phyloP scores from a whole-genome alignment of 805 yeast genomes.

The Kuraishia capsulata region DNA sequence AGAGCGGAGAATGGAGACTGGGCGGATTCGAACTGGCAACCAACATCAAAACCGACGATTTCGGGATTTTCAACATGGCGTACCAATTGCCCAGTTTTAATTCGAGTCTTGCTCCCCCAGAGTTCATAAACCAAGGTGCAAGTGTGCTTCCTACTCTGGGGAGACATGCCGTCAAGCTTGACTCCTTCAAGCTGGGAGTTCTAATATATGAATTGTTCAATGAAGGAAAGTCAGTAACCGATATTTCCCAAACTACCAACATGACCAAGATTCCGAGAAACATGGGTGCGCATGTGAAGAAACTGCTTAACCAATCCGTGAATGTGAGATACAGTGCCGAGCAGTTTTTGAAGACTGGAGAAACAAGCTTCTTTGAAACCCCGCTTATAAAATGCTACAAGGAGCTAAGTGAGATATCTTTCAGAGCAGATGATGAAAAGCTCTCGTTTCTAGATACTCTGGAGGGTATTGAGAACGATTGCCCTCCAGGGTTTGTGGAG shows the following conservation, averaged over 20 bases:
- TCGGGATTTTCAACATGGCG: constrained; percentile 15
- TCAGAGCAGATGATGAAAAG: constrained; percentile 46
- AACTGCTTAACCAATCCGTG: constrained; percentile 27
- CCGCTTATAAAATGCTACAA: constrained; percentile 42
- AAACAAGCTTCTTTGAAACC: constrained; percentile 27
- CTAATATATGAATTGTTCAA: constrained; percentile 40
- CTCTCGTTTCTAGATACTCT: constrained; percentile 31
- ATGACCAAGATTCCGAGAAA: constrained; percentile 24
- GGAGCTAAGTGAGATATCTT: constrained; percentile 45
- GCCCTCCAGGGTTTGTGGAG: constrained; percentile 48
- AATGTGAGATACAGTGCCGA: constrained; percentile 29
- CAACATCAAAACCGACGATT: constrained; percentile 34
- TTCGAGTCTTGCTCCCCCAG: constrained; percentile 35
- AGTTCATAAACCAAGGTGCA: constrained; percentile 35
- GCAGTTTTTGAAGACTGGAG: constrained; percentile 23
- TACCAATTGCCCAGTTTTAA: constrained; percentile 15
- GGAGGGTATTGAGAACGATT: constrained; percentile 21
- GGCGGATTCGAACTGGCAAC: constrained; percentile 73
- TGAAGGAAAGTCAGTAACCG: constrained; percentile 7
- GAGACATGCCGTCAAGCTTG: constrained; percentile 36
- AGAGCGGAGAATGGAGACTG: constrained; percentile 73
- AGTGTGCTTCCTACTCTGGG: constrained; percentile 21
- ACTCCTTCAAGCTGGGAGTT: constrained; percentile 56
- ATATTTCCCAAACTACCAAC: constrained; percentile 5
- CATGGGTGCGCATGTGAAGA: constrained; percentile 27